These are phyloP conservation scores for Leccinum truebloodii DNA, from an alignment of 768 basidiomycete genomes.

Conservation along the genomic window DNA sequence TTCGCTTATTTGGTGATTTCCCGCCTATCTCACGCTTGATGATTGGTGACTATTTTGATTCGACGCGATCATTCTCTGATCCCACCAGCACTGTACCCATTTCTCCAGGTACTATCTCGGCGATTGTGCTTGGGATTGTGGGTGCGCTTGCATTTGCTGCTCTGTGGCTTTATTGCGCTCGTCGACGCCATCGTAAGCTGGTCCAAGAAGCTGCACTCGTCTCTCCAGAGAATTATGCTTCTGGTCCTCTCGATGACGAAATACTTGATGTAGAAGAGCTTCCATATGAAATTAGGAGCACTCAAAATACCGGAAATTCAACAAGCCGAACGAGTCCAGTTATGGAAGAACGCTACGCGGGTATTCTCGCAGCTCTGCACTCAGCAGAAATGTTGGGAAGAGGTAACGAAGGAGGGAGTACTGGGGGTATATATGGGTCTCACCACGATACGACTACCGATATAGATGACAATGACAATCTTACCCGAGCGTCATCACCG, in stretches of 20 bases:
- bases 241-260: conserved; percentile 28
- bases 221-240: conserved; percentile 7
- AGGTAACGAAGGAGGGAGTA: conserved; percentile 28
- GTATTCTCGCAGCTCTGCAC: conserved; percentile 28
- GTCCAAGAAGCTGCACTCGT: conserved; percentile 19
- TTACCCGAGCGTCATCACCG: conserved; percentile 24
- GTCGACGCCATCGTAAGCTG: conserved; percentile 30
- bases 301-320: not conserved
- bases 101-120: conserved; percentile 28
- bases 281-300: conserved; percentile 3
- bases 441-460: conserved; percentile 13
- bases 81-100: conserved; percentile 9
- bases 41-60: conserved; percentile 6
- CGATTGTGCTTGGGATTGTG: conserved; percentile 26
- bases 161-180: conserved; percentile 36
- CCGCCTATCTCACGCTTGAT: conserved; percentile 2
- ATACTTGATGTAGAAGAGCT: conserved; percentile 17
- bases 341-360: conserved; percentile 31
- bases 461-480: conserved; percentile 10
- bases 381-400: conserved; percentile 12
- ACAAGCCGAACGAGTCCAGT: not conserved
- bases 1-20: conserved; percentile 13
- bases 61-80: conserved; percentile 7
- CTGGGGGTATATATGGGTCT: conserved; percentile 30
- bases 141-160: conserved; percentile 28